Conservation (phyloP, 192 early-diverging fungal genomes). For the Dimargaris xerosporica region DNA sequence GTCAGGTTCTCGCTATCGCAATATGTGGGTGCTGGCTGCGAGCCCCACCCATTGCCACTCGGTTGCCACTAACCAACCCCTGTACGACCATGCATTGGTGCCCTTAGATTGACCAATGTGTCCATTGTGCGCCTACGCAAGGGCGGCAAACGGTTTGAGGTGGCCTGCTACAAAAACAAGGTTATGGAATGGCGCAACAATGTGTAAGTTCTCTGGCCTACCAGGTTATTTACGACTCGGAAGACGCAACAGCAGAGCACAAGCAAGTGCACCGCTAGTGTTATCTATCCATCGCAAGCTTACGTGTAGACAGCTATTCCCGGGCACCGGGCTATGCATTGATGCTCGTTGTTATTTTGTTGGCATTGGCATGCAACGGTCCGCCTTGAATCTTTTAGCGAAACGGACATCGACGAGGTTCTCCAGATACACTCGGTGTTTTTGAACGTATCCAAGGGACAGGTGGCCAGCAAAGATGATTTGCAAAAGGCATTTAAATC, state of each 20-base stretch:
- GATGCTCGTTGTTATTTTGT: neutral
- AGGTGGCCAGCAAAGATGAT: constrained; percentile 79
- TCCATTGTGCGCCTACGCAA: constrained; percentile 89
- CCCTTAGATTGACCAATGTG: constrained; percentile 79
- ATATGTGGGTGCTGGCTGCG: too few relatives aligned
- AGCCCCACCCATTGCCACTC: neutral
- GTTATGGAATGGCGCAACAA: constrained; percentile 88
- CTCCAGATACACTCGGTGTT: constrained; percentile 90
- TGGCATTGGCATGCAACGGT: constrained; percentile 3
- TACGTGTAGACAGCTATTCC: neutral
- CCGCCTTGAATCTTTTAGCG: constrained; percentile 15
- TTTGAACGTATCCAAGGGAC: constrained; percentile 93
- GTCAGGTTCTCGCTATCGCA: too few relatives aligned
- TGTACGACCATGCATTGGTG: constrained; percentile 10
- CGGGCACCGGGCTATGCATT: neutral
- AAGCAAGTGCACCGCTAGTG: too few relatives aligned
- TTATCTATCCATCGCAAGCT: neutral
- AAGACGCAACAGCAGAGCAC: neutral
- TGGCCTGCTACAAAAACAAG: constrained; percentile 99
- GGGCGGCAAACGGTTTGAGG: constrained; percentile 95
- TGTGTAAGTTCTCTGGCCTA: constrained; percentile 48
- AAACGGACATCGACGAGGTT: constrained; percentile 94
- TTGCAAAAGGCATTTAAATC: constrained; percentile 80
- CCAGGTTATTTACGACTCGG: neutral
- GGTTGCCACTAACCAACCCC: neutral